These are phyloP conservation scores for Pneumocystis canis DNA, from an alignment of 1,139 yeast genomes.

Conservation along the genomic window DNA sequence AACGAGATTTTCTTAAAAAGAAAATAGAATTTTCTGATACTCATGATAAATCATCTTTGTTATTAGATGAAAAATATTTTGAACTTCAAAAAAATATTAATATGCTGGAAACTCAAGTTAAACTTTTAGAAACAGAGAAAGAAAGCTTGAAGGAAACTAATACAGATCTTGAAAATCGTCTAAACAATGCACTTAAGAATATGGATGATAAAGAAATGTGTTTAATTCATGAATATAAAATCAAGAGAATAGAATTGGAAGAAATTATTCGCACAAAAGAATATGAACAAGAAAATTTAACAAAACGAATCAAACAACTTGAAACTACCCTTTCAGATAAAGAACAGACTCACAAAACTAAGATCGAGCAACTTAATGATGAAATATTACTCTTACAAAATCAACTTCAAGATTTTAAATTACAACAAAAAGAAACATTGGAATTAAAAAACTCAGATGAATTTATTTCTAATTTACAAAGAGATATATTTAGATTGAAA, in stretches of 20 bases:
- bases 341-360: background rate
- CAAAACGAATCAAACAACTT: background rate
- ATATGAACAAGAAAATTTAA: background rate
- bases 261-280: background rate
- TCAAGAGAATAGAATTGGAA: background rate
- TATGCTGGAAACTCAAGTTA: background rate
- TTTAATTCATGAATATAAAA: background rate
- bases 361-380: background rate
- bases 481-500: background rate
- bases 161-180: background rate
- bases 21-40: background rate
- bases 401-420: background rate
- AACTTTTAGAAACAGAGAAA: background rate
- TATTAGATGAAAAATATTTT: background rate
- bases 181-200: background rate
- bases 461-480: background rate
- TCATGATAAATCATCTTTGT: background rate
- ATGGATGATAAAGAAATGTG: background rate
- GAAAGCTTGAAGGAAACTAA: background rate
- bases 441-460: background rate
- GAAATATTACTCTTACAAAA: background rate
- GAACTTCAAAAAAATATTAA: background rate
- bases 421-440: background rate
- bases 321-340: background rate
- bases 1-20: background rate